Percentiles rank a stretch among this genome's conserved stretches.
These are phyloP conservation scores for Zopfochytrium polystomum DNA, from an alignment of 371 early-diverging fungal species.

Conservation along the genomic window DNA sequence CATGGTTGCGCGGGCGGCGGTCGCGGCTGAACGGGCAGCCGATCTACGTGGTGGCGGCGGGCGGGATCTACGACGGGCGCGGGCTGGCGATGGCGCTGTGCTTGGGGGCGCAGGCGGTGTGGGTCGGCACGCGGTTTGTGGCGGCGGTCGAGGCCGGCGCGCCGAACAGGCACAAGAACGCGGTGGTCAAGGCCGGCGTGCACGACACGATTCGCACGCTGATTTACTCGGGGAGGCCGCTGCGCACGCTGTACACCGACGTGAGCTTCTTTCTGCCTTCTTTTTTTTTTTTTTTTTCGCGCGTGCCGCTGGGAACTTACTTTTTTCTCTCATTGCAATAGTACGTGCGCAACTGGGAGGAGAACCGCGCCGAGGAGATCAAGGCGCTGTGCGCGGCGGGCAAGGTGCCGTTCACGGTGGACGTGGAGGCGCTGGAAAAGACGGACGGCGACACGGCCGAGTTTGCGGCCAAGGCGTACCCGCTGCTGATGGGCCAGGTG, in stretches of 20 bases:
- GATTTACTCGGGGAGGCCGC: slow-evolving; percentile 33
- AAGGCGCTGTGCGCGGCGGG: background rate
- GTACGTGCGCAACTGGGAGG: background rate
- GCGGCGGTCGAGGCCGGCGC: slow-evolving; percentile 35
- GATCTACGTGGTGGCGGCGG: slow-evolving; percentile 34
- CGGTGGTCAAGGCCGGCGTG: slow-evolving; percentile 27
- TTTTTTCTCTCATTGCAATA: too few species aligned
- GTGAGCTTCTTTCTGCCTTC: too few species aligned
- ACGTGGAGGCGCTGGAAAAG: background rate
- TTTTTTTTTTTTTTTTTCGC: too few species aligned
- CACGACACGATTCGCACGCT: slow-evolving; percentile 33
- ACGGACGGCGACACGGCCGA: background rate
- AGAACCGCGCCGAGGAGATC: background rate
- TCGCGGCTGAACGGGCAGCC: slow-evolving; percentile 26
- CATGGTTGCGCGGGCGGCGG: slow-evolving; percentile 19
- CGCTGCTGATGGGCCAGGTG: background rate
- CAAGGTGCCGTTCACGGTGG: background rate
- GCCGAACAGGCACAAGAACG: slow-evolving; percentile 30
- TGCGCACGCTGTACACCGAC: slow-evolving; percentile 25
- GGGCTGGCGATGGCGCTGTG: slow-evolving; percentile 34
- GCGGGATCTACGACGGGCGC: slow-evolving; percentile 29
- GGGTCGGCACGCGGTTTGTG: slow-evolving; percentile 40
- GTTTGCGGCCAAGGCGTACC: background rate
- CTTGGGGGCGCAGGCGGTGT: slow-evolving; percentile 36
- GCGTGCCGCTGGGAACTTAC: too few species aligned